These are phyloP conservation scores for Coccomyxa sp. DNA, from an alignment of 139 green algal genomes.

Conservation along the genomic window DNA sequence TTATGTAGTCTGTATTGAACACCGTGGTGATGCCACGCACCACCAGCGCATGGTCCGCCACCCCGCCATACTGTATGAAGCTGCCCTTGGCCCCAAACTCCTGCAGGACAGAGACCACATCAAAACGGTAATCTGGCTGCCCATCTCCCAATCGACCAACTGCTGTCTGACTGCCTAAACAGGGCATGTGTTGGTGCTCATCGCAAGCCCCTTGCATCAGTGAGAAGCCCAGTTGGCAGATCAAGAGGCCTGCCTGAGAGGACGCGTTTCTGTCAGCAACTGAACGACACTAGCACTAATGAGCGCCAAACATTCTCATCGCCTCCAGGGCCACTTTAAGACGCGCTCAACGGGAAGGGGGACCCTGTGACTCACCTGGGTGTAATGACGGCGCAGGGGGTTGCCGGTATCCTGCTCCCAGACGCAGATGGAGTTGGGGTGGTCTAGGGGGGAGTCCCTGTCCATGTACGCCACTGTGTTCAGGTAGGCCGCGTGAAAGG, in stretches of 20 bases:
- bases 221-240: too few relatives aligned
- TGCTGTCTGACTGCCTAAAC: too few relatives aligned
- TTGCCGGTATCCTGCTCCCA: neutral
- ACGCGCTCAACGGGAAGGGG: neutral
- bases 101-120: neutral
- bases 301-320: too few relatives aligned
- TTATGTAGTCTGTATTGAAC: neutral
- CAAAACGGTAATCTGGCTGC: neutral
- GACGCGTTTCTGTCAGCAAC: too few relatives aligned
- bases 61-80: neutral
- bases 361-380: neutral
- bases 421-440: neutral
- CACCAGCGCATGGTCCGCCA: neutral
- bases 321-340: neutral
- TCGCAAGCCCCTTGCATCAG: too few relatives aligned
- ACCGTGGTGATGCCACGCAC: neutral
- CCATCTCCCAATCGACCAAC: too few relatives aligned
- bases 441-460: neutral
- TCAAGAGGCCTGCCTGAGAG: too few relatives aligned
- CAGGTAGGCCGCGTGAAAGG: neutral
- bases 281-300: too few relatives aligned
- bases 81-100: neutral
- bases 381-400: neutral
- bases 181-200: too few relatives aligned
- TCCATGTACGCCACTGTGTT: neutral